Evolutionary conservation across 2,329 filamentous ascomycete genomes (phyloP).

Genomic region (Sporothrix luriei): DNA sequence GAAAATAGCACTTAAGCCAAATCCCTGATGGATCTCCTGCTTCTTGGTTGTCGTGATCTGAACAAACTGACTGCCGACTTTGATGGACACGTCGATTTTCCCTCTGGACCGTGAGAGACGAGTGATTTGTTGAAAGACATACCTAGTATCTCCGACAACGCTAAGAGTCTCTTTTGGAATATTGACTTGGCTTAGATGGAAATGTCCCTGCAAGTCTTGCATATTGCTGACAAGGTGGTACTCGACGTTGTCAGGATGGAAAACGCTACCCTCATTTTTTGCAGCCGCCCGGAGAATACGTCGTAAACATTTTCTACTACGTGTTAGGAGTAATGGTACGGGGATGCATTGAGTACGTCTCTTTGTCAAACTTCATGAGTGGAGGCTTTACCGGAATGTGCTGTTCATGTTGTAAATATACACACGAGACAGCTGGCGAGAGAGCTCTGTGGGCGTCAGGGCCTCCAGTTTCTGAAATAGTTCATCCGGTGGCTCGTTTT

Average conservation of each 20-base stretch:
- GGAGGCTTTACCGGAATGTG: conserved; percentile 58
- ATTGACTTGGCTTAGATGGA: conserved; percentile 66
- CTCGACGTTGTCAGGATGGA: conserved; percentile 66
- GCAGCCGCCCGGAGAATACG: conserved; percentile 63
- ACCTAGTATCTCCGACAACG: conserved; percentile 66
- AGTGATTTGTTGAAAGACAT: conserved; percentile 66
- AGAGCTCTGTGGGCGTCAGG: conserved; percentile 64
- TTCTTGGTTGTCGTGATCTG: conserved; percentile 70
- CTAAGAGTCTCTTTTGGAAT: conserved; percentile 71
- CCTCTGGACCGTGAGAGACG: conserved; percentile 68
- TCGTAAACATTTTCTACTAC: conserved; percentile 62
- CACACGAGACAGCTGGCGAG: conserved; percentile 60
- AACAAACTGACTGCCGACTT: conserved; percentile 69
- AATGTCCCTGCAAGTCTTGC: conserved; percentile 66
- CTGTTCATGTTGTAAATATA: conserved; percentile 77
- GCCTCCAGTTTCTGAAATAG: conserved; percentile 65
- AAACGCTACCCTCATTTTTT: conserved; percentile 61
- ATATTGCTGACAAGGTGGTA: conserved; percentile 67
- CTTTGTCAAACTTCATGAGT: background rate
- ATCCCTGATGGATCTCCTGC: conserved; percentile 66
- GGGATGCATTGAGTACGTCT: background rate
- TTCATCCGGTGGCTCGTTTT: conserved; percentile 66
- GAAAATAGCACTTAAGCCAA: conserved; percentile 63
- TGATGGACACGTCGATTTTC: conserved; percentile 70
- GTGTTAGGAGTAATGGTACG: background rate